Conservation (phyloP, 2,329 filamentous ascomycete species). For the Xylariomycetidae sp. region DNA sequence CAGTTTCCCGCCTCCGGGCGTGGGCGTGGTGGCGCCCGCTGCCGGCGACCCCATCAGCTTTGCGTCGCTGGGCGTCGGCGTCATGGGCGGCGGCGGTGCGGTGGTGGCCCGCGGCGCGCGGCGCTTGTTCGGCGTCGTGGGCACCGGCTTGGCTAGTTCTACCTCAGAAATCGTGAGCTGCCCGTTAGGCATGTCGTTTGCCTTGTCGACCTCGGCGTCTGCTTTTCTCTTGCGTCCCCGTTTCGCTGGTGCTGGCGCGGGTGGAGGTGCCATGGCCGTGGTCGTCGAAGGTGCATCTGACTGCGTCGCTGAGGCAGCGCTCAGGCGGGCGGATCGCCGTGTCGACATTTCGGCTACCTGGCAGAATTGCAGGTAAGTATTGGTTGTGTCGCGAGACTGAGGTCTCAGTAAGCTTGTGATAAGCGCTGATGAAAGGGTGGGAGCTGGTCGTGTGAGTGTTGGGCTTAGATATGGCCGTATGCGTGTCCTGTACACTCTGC, state of each 20-base stretch:
- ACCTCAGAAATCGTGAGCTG: too few relatives aligned
- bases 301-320: slow-evolving; percentile 17
- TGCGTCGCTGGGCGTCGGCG: slow-evolving; percentile 41
- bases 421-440: not conserved
- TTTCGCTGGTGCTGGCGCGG: slow-evolving; percentile 16
- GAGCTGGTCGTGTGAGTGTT: slow-evolving; percentile 2
- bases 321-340: slow-evolving; percentile 24
- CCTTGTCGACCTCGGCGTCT: slow-evolving; percentile 1
- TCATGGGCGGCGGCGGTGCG: slow-evolving; percentile 32
- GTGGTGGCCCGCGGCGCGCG: slow-evolving; percentile 15
- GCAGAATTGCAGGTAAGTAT: not conserved
- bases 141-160: slow-evolving; percentile 11
- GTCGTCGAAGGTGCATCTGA: slow-evolving; percentile 6
- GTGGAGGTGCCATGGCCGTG: slow-evolving; percentile 13
- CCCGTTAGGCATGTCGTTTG: too few relatives aligned
- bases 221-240: slow-evolving; percentile 30
- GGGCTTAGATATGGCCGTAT: slow-evolving; percentile 1
- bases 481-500: too few relatives aligned
- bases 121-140: slow-evolving; percentile 25
- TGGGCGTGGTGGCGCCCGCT: slow-evolving; percentile 24
- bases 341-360: slow-evolving; percentile 23
- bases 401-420: not conserved
- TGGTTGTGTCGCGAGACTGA: not conserved
- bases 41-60: slow-evolving; percentile 32
- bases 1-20: slow-evolving; percentile 34